These are phyloP conservation scores for Byssochlamys sp. DNA, from an alignment of 2,329 filamentous ascomycete species.

Conservation along the genomic window DNA sequence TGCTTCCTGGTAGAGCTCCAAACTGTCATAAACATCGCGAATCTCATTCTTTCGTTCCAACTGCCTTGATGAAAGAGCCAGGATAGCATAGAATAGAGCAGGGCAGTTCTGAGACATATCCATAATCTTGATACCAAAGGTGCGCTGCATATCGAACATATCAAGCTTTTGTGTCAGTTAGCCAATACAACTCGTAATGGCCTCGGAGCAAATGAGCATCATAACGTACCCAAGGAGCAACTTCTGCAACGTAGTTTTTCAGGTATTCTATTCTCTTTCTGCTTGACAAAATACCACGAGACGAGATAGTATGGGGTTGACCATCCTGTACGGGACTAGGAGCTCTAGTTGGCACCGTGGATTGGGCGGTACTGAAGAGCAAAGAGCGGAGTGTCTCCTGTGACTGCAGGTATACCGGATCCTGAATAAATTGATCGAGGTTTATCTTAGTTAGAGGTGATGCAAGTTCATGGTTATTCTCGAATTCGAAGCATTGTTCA, in stretches of 20 bases:
- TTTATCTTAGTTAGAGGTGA: not conserved
- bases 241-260: slow-evolving; percentile 44
- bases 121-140: slow-evolving; percentile 45
- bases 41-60: slow-evolving; percentile 43
- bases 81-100: slow-evolving; percentile 40
- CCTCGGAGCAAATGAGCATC: not conserved
- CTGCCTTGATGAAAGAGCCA: slow-evolving; percentile 46
- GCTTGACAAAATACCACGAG: slow-evolving; percentile 19
- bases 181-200: not conserved
- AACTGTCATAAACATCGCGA: slow-evolving; percentile 39
- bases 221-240: slow-evolving; percentile 42
- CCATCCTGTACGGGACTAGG: slow-evolving; percentile 19
- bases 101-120: slow-evolving; percentile 39
- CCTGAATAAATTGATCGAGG: slow-evolving; percentile 7
- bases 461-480: not conserved
- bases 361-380: slow-evolving; percentile 38
- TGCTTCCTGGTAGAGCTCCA: slow-evolving; percentile 46
- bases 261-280: slow-evolving; percentile 31
- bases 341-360: slow-evolving; percentile 34
- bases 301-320: not conserved
- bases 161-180: slow-evolving; percentile 35
- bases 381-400: slow-evolving; percentile 38
- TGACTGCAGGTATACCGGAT: slow-evolving; percentile 37
- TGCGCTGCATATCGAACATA: slow-evolving; percentile 46
- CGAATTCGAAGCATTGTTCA: not conserved